These are phyloP conservation scores for Trypanosoma lewisi DNA, from an alignment of 208 protist genomes.

Conservation along the genomic window DNA sequence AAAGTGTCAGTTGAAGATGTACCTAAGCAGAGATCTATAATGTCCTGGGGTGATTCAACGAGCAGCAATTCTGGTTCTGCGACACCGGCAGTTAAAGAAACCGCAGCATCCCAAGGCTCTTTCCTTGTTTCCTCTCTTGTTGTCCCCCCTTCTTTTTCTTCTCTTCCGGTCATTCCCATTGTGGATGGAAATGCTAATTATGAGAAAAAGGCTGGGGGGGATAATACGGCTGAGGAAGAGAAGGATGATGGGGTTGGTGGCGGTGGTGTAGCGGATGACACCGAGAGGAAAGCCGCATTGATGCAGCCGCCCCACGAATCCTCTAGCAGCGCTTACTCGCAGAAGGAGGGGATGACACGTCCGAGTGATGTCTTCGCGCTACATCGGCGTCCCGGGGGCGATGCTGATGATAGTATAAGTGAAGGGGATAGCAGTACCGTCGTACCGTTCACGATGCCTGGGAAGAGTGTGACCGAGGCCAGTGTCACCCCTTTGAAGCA, in stretches of 20 bases:
- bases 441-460: neutral
- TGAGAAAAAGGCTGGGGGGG: too few species aligned
- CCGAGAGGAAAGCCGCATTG: neutral
- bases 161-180: too few species aligned
- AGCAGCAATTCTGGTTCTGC: neutral
- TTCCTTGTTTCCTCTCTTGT: neutral
- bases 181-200: too few species aligned
- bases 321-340: conserved; percentile 11
- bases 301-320: conserved; percentile 21
- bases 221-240: too few species aligned
- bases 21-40: neutral
- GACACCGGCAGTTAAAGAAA: neutral
- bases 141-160: neutral
- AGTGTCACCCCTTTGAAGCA: neutral
- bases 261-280: neutral
- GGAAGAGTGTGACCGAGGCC: neutral
- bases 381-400: neutral
- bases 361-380: neutral
- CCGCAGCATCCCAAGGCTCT: neutral
- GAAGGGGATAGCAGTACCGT: neutral
- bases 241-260: neutral
- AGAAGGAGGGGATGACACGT: neutral
- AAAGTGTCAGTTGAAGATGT: neutral
- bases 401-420: neutral
- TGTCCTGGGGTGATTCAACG: neutral